These are phyloP conservation scores for Nitzschia palea DNA, from an alignment of 108 stramenopile genomes.

Conservation along the genomic window DNA sequence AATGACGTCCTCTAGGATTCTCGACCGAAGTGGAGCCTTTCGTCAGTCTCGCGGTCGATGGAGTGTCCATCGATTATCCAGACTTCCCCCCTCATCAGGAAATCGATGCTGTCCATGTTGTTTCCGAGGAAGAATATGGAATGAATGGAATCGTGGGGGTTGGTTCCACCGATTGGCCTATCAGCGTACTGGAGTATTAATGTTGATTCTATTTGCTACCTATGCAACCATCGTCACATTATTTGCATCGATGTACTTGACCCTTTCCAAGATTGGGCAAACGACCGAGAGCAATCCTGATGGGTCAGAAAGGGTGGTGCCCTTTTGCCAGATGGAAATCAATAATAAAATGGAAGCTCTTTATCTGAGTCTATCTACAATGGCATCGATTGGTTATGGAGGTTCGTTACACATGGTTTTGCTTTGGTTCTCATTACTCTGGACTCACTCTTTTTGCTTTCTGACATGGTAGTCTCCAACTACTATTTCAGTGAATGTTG, in stretches of 20 bases:
- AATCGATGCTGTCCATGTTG: slow-evolving; percentile 11
- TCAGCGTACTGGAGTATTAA: slow-evolving; percentile 55
- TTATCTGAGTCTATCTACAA: slow-evolving; percentile 89
- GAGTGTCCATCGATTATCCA: slow-evolving; percentile 48
- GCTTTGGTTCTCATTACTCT: background rate
- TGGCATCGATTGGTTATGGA: slow-evolving; percentile 96
- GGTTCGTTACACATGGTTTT: background rate
- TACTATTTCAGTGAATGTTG: slow-evolving; percentile 94
- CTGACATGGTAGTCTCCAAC: slow-evolving; percentile 54
- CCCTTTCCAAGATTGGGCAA: slow-evolving; percentile 50
- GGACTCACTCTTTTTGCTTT: background rate
- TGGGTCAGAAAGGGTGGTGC: slow-evolving; percentile 33
- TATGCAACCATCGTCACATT: slow-evolving; percentile 60
- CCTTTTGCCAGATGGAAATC: slow-evolving; percentile 86
- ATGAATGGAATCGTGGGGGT: slow-evolving; percentile 42
- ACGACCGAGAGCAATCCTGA: slow-evolving; percentile 34
- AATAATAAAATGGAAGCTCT: slow-evolving; percentile 79
- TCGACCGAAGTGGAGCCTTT: slow-evolving; percentile 71
- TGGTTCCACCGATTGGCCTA: slow-evolving; percentile 82
- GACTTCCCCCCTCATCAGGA: slow-evolving; percentile 3
- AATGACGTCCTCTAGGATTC: slow-evolving; percentile 29
- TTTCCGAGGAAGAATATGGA: slow-evolving; percentile 48
- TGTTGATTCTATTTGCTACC: slow-evolving; percentile 55
- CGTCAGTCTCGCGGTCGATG: slow-evolving; percentile 73
- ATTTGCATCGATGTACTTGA: slow-evolving; percentile 73